These are phyloP conservation scores for Heliosperma pusillum DNA, from an alignment of 148 eudicot genomes.

Conservation along the genomic window DNA sequence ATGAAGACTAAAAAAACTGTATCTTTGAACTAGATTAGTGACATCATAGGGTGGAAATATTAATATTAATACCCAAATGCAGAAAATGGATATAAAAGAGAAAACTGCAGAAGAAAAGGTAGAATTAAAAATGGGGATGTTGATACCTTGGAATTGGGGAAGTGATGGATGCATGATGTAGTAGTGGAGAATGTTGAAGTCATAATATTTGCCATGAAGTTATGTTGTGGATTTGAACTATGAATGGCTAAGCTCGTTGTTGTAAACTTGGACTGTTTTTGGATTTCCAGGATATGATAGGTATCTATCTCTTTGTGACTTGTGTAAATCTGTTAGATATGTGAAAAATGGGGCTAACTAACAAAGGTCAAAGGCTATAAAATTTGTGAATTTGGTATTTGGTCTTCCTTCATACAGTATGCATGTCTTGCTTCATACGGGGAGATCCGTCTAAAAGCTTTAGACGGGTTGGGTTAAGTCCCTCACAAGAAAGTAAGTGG, in stretches of 20 bases:
- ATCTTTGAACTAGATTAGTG: neutral
- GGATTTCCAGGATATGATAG: too few species aligned
- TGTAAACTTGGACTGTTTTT: neutral
- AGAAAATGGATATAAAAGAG: neutral
- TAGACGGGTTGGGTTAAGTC: too few species aligned
- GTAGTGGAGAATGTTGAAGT: constrained; percentile 6
- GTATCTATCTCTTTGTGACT: too few species aligned
- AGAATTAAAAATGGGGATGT: neutral
- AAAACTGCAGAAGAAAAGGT: neutral
- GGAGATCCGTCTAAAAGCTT: too few species aligned
- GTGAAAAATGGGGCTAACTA: too few species aligned
- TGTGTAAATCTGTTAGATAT: too few species aligned
- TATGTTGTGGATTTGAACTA: neutral
- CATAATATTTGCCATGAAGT: constrained; percentile 21
- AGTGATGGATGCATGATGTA: neutral
- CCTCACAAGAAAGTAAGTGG: too few species aligned
- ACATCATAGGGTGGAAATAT: too few species aligned
- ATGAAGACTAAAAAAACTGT: neutral
- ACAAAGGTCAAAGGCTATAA: too few species aligned
- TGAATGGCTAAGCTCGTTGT: neutral
- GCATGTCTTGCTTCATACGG: too few species aligned
- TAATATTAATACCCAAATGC: neutral
- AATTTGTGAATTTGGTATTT: too few species aligned
- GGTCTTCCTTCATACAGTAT: too few species aligned
- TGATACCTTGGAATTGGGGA: constrained; percentile 24